Percentiles rank a stretch among this genome's conserved stretches.
These are phyloP conservation scores for Sanghuangporus weigelae DNA, from an alignment of 1,284 basidiomycete genomes.

Conservation along the genomic window DNA sequence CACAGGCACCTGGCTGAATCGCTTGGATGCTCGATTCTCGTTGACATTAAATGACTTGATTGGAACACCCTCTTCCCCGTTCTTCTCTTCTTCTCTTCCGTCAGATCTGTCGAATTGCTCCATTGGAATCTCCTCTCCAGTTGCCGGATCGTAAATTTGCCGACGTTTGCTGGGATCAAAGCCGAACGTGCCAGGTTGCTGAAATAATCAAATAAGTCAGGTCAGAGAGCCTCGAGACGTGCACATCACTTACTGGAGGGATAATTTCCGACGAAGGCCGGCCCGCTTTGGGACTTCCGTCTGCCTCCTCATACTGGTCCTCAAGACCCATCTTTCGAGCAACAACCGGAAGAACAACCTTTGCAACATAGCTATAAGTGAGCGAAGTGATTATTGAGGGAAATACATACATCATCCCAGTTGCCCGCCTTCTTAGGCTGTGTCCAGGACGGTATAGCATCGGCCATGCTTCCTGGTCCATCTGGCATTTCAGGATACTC, in stretches of 20 bases:
- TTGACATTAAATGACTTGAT: slow-evolving; percentile 7
- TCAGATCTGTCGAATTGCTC: slow-evolving; percentile 51
- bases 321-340: slow-evolving; percentile 78
- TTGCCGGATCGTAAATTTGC: slow-evolving; percentile 29
- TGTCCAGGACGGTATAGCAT: slow-evolving; percentile 76
- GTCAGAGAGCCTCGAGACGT: slow-evolving; percentile 6
- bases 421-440: slow-evolving; percentile 63
- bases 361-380: background rate
- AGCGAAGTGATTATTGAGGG: background rate
- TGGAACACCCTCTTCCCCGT: slow-evolving; percentile 17
- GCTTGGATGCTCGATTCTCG: slow-evolving; percentile 22
- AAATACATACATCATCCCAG: slow-evolving; percentile 67
- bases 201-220: slow-evolving; percentile 10
- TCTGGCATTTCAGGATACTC: slow-evolving; percentile 54
- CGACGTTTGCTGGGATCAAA: slow-evolving; percentile 65
- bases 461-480: slow-evolving; percentile 41
- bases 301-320: slow-evolving; percentile 57
- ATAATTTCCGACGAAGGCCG: slow-evolving; percentile 25
- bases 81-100: slow-evolving; percentile 24
- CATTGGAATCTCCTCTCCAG: slow-evolving; percentile 50
- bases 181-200: slow-evolving; percentile 82
- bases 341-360: slow-evolving; percentile 69
- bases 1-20: slow-evolving; percentile 28
- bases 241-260: slow-evolving; percentile 46
- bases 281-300: slow-evolving; percentile 54